Evolutionary conservation across 208 protist species (phyloP), one percentile per base, ranked within the genome.

Genomic region (Trypanosoma mega): DNA sequence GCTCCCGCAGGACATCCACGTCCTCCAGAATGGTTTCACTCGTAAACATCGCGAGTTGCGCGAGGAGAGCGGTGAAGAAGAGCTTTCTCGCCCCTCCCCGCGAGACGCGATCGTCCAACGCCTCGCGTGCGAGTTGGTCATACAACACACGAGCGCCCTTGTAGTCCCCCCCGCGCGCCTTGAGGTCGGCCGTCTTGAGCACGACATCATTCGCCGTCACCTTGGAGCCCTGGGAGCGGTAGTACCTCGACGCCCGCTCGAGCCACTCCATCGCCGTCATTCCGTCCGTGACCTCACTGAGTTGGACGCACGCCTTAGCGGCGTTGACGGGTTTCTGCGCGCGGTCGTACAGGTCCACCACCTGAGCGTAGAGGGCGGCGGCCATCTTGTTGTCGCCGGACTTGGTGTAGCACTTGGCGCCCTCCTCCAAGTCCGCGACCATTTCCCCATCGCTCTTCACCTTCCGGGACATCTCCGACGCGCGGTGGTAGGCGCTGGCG

Each of bases 21-120:
- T 81, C 81, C 60, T 91, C 85, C 65, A 79, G 71, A 55, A 92
- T 47, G 7, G 61, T 75, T 33, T 67, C 64, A 30, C 66, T 59
- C 20, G 66, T 90, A 70, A 93, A 82, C n/a, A 39, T 63, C 18
- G 89, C 85, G 21, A 96, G 68, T 23, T 87, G 77, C 47, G 80
- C 71, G 45, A 96, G 63, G 31, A 96, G 75, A 6, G 86, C 69
- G n/a, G 61, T 82, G 47, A 93, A 96, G 61, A 96, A 87, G 9
- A 92, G 68, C 58, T 89, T 90, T 23, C 83, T 70, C 18, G 89
- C 86, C 26, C 73, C 76, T 29, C 76, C 72, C 53, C 85, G 85
- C 4, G 76, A 36, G 26, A 87, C 64, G n/a, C 70, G 76, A 47
- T 93, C 84, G 41, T 96, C 86, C 23, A 96, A 68, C 2, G 83